These are phyloP conservation scores for Metschnikowia proteae DNA, from an alignment of 805 yeast species.

Conservation along the genomic window DNA sequence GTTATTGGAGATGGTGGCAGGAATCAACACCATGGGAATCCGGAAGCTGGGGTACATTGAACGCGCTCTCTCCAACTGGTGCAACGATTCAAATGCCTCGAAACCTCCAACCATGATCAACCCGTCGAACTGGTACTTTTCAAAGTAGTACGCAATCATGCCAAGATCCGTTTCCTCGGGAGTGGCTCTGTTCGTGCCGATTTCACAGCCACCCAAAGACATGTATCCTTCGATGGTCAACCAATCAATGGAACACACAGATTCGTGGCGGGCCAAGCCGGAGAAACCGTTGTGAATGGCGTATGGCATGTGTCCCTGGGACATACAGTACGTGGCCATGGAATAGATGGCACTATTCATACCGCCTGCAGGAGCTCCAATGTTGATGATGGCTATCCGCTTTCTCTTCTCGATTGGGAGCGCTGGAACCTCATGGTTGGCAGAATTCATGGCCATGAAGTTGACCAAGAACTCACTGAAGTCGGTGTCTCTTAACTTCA, in stretches of 20 bases:
- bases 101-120: slow-evolving; percentile 76
- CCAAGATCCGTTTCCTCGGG: slow-evolving; percentile 70
- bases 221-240: slow-evolving; percentile 85
- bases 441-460: slow-evolving; percentile 50
- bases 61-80: slow-evolving; percentile 61
- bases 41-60: slow-evolving; percentile 63
- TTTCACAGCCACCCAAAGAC: slow-evolving; percentile 89
- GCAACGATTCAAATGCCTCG: slow-evolving; percentile 71
- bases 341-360: slow-evolving; percentile 89
- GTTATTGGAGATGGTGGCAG: slow-evolving; percentile 76
- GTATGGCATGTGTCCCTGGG: slow-evolving; percentile 84
- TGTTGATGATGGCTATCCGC: slow-evolving; percentile 80
- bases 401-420: slow-evolving; percentile 55
- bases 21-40: slow-evolving; percentile 74
- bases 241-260: slow-evolving; percentile 75
- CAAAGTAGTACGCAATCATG: slow-evolving; percentile 66
- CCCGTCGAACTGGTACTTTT: slow-evolving; percentile 66
- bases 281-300: slow-evolving; percentile 93
- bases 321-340: slow-evolving; percentile 83
- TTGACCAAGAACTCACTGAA: slow-evolving; percentile 62
- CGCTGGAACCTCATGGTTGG: slow-evolving; percentile 33
- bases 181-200: slow-evolving; percentile 89
- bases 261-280: slow-evolving; percentile 87
- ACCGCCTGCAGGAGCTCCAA: slow-evolving; percentile 98
- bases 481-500: slow-evolving; percentile 65